Conservation (phyloP, 495 filamentous ascomycete species). For the Tuber melanosporum region DNA sequence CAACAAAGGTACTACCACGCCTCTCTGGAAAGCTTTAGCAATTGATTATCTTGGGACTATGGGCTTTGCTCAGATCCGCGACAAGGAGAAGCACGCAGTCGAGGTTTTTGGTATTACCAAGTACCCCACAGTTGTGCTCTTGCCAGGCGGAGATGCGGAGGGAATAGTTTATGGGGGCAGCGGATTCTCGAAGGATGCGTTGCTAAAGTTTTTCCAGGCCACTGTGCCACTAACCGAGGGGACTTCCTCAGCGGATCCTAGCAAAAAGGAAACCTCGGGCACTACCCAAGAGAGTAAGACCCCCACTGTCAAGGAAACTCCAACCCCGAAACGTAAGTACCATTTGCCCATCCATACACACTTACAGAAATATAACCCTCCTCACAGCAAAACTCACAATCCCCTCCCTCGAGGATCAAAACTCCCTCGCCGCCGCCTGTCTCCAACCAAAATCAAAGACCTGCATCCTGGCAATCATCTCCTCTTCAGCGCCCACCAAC, state of each 20-base stretch:
- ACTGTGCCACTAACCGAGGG: slow-evolving; percentile 55
- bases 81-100: slow-evolving; percentile 67
- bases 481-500: slow-evolving; percentile 50
- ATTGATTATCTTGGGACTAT: slow-evolving; percentile 86
- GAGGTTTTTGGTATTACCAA: slow-evolving; percentile 67
- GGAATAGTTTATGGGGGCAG: slow-evolving; percentile 72
- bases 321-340: slow-evolving; percentile 41
- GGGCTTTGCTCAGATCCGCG: slow-evolving; percentile 73
- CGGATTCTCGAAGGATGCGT: slow-evolving; percentile 67
- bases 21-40: slow-evolving; percentile 74
- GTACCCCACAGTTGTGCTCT: slow-evolving; percentile 73
- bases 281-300: slow-evolving; percentile 24
- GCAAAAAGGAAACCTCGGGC: slow-evolving; percentile 49
- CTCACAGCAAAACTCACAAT: slow-evolving; percentile 27
- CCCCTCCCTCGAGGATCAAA: slow-evolving; percentile 41
- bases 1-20: slow-evolving; percentile 81
- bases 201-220: slow-evolving; percentile 76
- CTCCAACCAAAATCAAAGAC: slow-evolving; percentile 69
- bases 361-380: slow-evolving; percentile 7
- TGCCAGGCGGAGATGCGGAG: slow-evolving; percentile 66
- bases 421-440: slow-evolving; percentile 52
- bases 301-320: neutral
- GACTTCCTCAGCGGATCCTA: slow-evolving; percentile 50
- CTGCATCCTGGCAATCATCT: slow-evolving; percentile 76
- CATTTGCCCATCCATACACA: neutral